These are phyloP conservation scores for Fusarium transvaalense DNA, from an alignment of 2,329 filamentous ascomycete genomes.

Conservation along the genomic window DNA sequence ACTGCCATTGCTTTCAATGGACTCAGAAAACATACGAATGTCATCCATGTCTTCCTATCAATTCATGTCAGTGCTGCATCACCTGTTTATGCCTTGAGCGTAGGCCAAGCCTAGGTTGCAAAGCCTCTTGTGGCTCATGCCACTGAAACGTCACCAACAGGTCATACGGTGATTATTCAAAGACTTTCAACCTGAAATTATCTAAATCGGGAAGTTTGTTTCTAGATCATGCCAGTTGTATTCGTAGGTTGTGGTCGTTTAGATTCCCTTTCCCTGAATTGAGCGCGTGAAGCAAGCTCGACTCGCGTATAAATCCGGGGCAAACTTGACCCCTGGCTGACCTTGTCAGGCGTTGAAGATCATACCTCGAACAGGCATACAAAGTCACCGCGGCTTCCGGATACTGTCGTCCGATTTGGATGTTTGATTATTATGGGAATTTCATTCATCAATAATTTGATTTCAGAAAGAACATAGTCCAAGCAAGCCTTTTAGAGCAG, in stretches of 20 bases:
- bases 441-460: neutral
- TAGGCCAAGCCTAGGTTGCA: constrained; percentile 35
- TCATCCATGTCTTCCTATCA: constrained; percentile 12
- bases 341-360: constrained; percentile 25
- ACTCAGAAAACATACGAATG: constrained; percentile 39
- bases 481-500: neutral
- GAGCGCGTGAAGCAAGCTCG: constrained; percentile 7
- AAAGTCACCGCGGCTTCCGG: neutral
- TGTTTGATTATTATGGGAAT: neutral
- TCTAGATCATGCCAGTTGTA: constrained; percentile 13
- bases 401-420: neutral
- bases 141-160: constrained; percentile 47
- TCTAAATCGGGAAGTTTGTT: neutral
- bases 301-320: constrained; percentile 26
- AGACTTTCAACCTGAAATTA: neutral
- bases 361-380: constrained; percentile 6
- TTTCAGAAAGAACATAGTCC: neutral
- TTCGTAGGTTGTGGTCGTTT: constrained; percentile 1
- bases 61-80: constrained; percentile 25
- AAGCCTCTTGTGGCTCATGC: constrained; percentile 41
- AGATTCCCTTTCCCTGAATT: constrained; percentile 10
- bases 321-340: constrained; percentile 27
- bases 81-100: constrained; percentile 26
- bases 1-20: constrained; percentile 17
- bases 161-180: constrained; percentile 35